A percentile compares a stretch with the other conserved stretches of the same genome.
Conservation (phyloP, 2,329 filamentous ascomycete species). For the Aureobasidium sp. region DNA sequence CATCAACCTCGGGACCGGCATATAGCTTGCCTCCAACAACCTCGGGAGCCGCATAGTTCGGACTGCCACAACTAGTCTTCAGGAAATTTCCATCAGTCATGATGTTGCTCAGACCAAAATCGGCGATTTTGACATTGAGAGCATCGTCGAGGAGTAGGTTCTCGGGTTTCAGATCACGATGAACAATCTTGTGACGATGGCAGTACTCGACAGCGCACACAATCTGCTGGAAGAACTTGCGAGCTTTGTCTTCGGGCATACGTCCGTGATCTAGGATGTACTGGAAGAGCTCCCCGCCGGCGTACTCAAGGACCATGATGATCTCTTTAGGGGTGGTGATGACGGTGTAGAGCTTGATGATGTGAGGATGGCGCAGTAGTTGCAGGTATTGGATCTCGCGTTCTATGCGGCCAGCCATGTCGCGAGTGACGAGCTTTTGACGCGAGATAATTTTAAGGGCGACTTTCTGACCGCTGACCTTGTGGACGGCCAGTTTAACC, state of each 20-base stretch:
- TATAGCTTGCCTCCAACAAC: slow-evolving; percentile 98
- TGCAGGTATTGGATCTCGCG: slow-evolving; percentile 98
- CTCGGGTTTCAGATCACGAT: slow-evolving; percentile 94
- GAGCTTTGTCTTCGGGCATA: slow-evolving; percentile 85
- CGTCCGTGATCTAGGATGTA: slow-evolving; percentile 93
- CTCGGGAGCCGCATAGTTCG: slow-evolving; percentile 95
- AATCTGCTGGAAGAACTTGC: slow-evolving; percentile 98
- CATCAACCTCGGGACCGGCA: slow-evolving; percentile 93
- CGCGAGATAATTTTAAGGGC: slow-evolving; percentile 96
- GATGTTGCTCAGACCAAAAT: slow-evolving; percentile 97
- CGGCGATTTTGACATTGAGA: slow-evolving; percentile 97
- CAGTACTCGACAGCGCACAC: slow-evolving; percentile 98
- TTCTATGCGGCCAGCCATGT: slow-evolving; percentile 97
- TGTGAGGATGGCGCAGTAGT: slow-evolving; percentile 89
- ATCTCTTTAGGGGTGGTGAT: slow-evolving; percentile 93
- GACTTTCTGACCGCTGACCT: slow-evolving; percentile 87
- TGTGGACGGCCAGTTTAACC: slow-evolving; percentile 92
- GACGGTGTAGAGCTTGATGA: slow-evolving; percentile 97
- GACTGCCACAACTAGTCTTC: slow-evolving; percentile 96
- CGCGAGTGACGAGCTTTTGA: slow-evolving; percentile 90
- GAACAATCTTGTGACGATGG: slow-evolving; percentile 96
- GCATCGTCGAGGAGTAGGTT: slow-evolving; percentile 92
- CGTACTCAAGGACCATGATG: slow-evolving; percentile 98
- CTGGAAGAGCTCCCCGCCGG: slow-evolving; percentile 92
- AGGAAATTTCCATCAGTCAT: slow-evolving; percentile 99